Conservation (phyloP, 23 red algal genomes). For the Gracilaria caudata region DNA sequence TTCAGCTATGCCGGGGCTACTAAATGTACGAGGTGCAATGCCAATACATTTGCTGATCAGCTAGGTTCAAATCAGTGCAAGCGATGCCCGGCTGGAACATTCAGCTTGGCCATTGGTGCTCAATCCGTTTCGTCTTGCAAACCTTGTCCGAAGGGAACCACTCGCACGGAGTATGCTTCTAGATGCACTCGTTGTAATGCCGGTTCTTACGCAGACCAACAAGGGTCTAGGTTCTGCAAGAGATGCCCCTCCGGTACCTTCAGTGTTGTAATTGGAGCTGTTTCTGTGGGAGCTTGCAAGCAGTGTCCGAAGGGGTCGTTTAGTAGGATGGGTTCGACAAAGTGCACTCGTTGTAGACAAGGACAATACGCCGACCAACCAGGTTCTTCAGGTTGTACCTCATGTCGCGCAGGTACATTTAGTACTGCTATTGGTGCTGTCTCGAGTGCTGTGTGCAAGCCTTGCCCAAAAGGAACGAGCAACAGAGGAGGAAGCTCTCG, state of each 20-base stretch:
- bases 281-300: constrained; percentile 14
- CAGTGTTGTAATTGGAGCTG: constrained; percentile 25
- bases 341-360: constrained; percentile 5
- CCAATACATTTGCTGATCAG: constrained; percentile 39
- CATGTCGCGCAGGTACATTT: constrained; percentile 37
- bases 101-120: constrained; percentile 10
- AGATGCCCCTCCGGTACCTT: constrained; percentile 52
- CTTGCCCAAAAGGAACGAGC: constrained; percentile 50
- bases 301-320: constrained; percentile 27
- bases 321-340: constrained; percentile 3
- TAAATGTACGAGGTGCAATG: constrained; percentile 33
- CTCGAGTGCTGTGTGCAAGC: constrained; percentile 29
- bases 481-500: constrained; percentile 29
- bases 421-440: constrained; percentile 25
- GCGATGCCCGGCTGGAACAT: constrained; percentile 56
- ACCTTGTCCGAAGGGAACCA: constrained; percentile 50
- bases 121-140: constrained; percentile 22
- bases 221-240: constrained; percentile 32
- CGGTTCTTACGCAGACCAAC: constrained; percentile 21
- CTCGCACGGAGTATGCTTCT: neutral
- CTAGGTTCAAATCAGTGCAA: constrained; percentile 26
- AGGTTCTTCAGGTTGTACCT: constrained; percentile 25
- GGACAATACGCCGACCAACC: constrained; percentile 23
- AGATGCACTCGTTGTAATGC: constrained; percentile 24
- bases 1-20: constrained; percentile 13